A percentile compares a stretch with the other conserved stretches of the same genome.
Evolutionary conservation across 23 red algal species (phyloP).

Genomic region (Gracilaria domingensis): DNA sequence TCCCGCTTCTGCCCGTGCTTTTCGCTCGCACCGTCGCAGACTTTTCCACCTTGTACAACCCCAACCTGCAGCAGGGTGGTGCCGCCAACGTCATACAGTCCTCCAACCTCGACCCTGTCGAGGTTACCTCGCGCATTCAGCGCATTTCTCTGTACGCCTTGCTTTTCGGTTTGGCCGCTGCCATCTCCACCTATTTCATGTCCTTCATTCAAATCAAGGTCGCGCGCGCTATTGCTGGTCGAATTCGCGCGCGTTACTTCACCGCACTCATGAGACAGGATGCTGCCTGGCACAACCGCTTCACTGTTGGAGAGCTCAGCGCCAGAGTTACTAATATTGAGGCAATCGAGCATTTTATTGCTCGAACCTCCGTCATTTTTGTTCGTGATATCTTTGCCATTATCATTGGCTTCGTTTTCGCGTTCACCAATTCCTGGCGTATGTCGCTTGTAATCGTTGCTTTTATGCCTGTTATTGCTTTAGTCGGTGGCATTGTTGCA

Average conservation of each 20-base stretch:
- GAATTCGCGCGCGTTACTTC: slow-evolving; percentile 71
- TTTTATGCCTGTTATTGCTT: slow-evolving; percentile 72
- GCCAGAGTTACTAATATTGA: slow-evolving; percentile 60
- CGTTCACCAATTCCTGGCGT: slow-evolving; percentile 70
- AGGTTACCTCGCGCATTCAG: slow-evolving; percentile 48
- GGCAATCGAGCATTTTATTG: slow-evolving; percentile 34
- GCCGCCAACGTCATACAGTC: slow-evolving; percentile 47
- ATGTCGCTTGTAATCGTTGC: slow-evolving; percentile 75
- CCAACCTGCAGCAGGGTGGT: slow-evolving; percentile 27
- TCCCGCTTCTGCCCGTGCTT: slow-evolving; percentile 82
- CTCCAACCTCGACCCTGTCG: slow-evolving; percentile 51
- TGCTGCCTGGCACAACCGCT: slow-evolving; percentile 52
- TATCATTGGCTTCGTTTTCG: slow-evolving; percentile 72
- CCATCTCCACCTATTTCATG: slow-evolving; percentile 41
- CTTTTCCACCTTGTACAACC: slow-evolving; percentile 30
- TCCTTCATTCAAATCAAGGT: slow-evolving; percentile 53
- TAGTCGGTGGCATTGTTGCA: slow-evolving; percentile 64
- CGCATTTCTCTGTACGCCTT: slow-evolving; percentile 5
- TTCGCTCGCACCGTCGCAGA: slow-evolving; percentile 82
- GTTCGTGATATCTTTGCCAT: slow-evolving; percentile 62
- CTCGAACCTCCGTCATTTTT: slow-evolving; percentile 46
- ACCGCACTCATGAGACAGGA: slow-evolving; percentile 69
- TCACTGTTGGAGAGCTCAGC: slow-evolving; percentile 61
- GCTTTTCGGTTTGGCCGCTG: slow-evolving; percentile 28
- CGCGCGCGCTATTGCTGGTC: slow-evolving; percentile 40